A percentile compares a stretch with the other conserved stretches of the same genome.
Conservation (phyloP, 2,329 filamentous ascomycete species). For the Ophiostoma novo-ulmi region DNA sequence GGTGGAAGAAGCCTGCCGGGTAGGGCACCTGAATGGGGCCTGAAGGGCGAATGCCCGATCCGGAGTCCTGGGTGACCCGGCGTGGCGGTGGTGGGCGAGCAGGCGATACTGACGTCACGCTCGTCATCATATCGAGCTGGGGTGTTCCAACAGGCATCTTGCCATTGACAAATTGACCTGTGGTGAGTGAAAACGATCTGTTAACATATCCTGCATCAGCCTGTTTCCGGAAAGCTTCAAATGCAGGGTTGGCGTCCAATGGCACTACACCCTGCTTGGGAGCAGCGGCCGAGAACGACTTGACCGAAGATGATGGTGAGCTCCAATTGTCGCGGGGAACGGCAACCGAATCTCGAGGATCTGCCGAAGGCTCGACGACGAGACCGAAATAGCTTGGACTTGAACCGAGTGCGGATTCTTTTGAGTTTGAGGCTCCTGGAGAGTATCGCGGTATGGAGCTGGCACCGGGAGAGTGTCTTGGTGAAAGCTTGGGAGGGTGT, state of each 20-base stretch:
- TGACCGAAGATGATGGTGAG: constrained; percentile 61
- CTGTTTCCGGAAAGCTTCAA: constrained; percentile 70
- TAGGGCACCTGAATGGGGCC: not conserved
- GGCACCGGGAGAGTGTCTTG: constrained; percentile 40
- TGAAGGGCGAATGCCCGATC: constrained; percentile 29
- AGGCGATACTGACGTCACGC: not conserved
- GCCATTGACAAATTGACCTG: constrained; percentile 34
- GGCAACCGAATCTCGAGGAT: constrained; percentile 58
- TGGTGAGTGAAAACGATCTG: constrained; percentile 45
- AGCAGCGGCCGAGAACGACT: constrained; percentile 62
- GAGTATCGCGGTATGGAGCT: constrained; percentile 26
- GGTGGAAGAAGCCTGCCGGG: constrained; percentile 8
- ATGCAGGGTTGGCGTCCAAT: constrained; percentile 73
- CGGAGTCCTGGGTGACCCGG: constrained; percentile 47
- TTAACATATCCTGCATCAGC: constrained; percentile 58
- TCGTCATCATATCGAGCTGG: constrained; percentile 2
- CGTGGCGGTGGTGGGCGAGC: constrained; percentile 26
- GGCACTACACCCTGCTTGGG: constrained; percentile 58
- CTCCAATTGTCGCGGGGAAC: constrained; percentile 70
- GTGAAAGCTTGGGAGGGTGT: constrained; percentile 48
- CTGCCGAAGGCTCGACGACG: constrained; percentile 55
- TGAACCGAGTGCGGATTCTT: constrained; percentile 42
- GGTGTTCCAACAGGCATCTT: constrained; percentile 14
- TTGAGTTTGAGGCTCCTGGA: constrained; percentile 26
- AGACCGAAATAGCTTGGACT: constrained; percentile 89